Conservation (phyloP, 2,329 filamentous ascomycete genomes). For the Zasmidium citrigriseum region DNA sequence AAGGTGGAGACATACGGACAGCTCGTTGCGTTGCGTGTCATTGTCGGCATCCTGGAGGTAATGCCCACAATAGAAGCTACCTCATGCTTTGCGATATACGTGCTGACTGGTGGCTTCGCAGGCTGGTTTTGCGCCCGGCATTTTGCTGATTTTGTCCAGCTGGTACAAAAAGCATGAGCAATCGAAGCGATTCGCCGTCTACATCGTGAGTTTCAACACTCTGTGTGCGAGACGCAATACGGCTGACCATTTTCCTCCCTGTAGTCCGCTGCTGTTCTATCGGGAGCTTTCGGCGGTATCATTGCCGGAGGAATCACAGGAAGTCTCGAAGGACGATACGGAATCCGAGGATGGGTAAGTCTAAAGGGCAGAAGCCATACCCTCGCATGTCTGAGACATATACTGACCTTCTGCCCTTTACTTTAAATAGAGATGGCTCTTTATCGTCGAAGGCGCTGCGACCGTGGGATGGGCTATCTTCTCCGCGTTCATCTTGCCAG, state of each 20-base stretch:
- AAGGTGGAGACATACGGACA: slow-evolving; percentile 49
- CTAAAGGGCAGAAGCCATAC: too few relatives aligned
- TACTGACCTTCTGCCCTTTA: too few relatives aligned
- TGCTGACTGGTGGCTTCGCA: too few relatives aligned
- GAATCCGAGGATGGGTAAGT: slow-evolving; percentile 46
- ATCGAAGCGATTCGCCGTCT: slow-evolving; percentile 58
- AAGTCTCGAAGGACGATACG: slow-evolving; percentile 40
- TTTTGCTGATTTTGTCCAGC: slow-evolving; percentile 56
- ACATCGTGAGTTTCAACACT: too few relatives aligned
- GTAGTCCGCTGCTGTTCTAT: slow-evolving; percentile 59
- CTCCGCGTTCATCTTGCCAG: slow-evolving; percentile 49
- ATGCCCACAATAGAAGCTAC: too few relatives aligned
- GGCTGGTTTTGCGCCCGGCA: slow-evolving; percentile 58
- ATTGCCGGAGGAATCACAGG: slow-evolving; percentile 40
- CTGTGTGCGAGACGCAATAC: too few relatives aligned
- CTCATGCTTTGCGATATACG: too few relatives aligned
- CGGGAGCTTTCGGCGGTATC: slow-evolving; percentile 52
- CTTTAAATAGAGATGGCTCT: background rate
- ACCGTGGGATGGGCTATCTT: slow-evolving; percentile 49
- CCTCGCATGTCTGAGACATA: too few relatives aligned
- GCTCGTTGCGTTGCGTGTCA: slow-evolving; percentile 54
- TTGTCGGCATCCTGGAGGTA: slow-evolving; percentile 59
- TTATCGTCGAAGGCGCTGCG: slow-evolving; percentile 40
- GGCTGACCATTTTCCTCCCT: too few relatives aligned
- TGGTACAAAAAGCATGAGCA: slow-evolving; percentile 64